Percentiles rank a stretch among this genome's conserved stretches.
Conservation (phyloP, 805 yeast genomes). For the Yamadazyma nakazawae region DNA sequence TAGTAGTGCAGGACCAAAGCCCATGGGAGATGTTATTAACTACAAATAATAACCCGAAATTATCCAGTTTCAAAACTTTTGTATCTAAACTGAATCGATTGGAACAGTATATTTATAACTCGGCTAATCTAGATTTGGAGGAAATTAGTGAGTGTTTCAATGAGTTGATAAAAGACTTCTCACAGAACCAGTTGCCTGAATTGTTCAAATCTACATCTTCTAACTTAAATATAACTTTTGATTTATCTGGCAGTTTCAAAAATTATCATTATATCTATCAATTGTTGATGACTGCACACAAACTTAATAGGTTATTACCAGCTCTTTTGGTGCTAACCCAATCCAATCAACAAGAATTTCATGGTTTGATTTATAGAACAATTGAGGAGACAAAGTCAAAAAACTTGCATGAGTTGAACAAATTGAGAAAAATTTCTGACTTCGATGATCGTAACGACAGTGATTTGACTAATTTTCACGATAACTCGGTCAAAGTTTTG, state of each 20-base stretch:
- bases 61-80: slow-evolving; percentile 33
- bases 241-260: slow-evolving; percentile 10
- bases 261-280: slow-evolving; percentile 44
- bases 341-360: slow-evolving; percentile 59
- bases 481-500: slow-evolving; percentile 51
- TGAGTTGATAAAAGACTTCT: slow-evolving; percentile 28
- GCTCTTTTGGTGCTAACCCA: slow-evolving; percentile 53
- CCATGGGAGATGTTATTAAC: slow-evolving; percentile 20
- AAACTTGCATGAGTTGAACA: slow-evolving; percentile 38
- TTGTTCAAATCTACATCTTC: slow-evolving; percentile 13
- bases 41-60: slow-evolving; percentile 30
- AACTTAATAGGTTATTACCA: slow-evolving; percentile 57
- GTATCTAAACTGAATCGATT: slow-evolving; percentile 36
- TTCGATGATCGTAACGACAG: slow-evolving; percentile 21
- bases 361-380: slow-evolving; percentile 56
- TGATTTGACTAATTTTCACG: slow-evolving; percentile 35
- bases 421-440: slow-evolving; percentile 28
- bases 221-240: slow-evolving; percentile 24
- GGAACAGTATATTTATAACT: slow-evolving; percentile 52
- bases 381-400: slow-evolving; percentile 62
- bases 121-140: slow-evolving; percentile 55
- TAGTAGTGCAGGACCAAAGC: slow-evolving; percentile 9
- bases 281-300: slow-evolving; percentile 55
- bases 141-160: slow-evolving; percentile 44
- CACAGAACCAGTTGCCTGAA: slow-evolving; percentile 26